A percentile compares a stretch with the other conserved stretches of the same genome.
Evolutionary conservation across 2,329 filamentous ascomycete species (phyloP).

Genomic region (Cercospora sp.): DNA sequence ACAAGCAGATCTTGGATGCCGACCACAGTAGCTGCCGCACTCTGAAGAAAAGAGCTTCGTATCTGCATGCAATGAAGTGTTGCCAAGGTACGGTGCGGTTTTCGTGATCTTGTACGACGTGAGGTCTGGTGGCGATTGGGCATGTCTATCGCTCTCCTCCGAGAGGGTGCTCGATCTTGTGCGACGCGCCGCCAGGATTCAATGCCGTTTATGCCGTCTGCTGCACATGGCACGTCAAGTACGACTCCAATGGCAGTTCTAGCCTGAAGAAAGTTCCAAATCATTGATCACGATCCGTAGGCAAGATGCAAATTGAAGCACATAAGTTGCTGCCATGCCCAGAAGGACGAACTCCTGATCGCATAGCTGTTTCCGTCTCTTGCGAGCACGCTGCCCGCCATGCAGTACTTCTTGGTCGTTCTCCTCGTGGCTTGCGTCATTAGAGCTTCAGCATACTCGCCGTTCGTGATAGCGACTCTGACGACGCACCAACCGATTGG

Average conservation of each 20-base stretch:
- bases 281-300: neutral
- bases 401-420: neutral
- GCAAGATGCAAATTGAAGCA: neutral
- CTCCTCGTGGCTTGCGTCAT: neutral
- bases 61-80: neutral
- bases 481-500: constrained; percentile 34
- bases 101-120: neutral
- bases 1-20: neutral
- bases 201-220: constrained; percentile 1
- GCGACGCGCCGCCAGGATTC: neutral
- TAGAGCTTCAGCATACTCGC: constrained; percentile 6
- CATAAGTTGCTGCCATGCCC: neutral
- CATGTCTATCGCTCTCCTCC: constrained; percentile 1
- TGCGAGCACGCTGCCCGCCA: neutral
- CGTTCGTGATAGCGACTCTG: constrained; percentile 18
- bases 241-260: neutral
- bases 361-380: neutral
- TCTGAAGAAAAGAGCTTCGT: neutral
- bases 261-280: neutral
- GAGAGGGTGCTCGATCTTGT: constrained; percentile 2
- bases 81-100: neutral
- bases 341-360: neutral
- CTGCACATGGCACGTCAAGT: neutral
- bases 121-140: neutral
- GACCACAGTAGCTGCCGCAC: neutral